Base-by-base conservation (phyloP, 371 early-diverging fungal genomes). In the Dipsacomyces acuminosporus region DNA sequence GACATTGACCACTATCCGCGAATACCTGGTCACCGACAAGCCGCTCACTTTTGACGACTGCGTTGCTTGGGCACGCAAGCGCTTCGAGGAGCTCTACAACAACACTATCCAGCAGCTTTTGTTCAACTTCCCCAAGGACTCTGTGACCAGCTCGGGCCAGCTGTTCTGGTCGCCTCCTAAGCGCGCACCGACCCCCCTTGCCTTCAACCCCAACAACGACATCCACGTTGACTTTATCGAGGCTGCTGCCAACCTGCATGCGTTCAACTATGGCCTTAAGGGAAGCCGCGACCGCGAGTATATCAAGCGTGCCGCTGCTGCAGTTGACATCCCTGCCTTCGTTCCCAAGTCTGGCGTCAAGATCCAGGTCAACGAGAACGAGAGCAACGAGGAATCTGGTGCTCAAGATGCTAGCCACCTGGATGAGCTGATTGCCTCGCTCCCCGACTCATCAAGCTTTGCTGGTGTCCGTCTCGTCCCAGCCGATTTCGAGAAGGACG, bases 111-210 rank as follows among this genome's bases (percentile, higher is more conserved):
- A 84, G 59, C 96, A 97, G 76, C 78, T 99, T 34, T 69, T 99
- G 50, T 91, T 85, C 82, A 94, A 91, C 76, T 94, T 96, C 82
- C 99, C 99, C 26, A 82, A 77, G 54, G 96, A 94, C 75, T 82
- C 95, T 11, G 82, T 91, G 56, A 95, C 99, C 24, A 87, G 89
- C 26, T 81, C 93, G 26, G 99, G 99, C 35, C 84, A 89, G 45
- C 82, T 81, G 26, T 99, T 99, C 86, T 99, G 99, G 99, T 90
- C 92, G 46, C 98, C 98, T 14, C 99, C 99, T 41, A 99, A 99
- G 80, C 87, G 97, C 52, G 92, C 95, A 7, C 99, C 99, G 17
- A 79, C 80, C 1, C 84, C 94, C 23, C 77, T 91, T 48, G 70
- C 51, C 17, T 99, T 96, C 71, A 88, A 94, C 67, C 67, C 81